Evolutionary conservation across 306 rosid genomes (phyloP), one percentile per base, ranked within the genome.

Genomic region (Dicorynia guianensis): DNA sequence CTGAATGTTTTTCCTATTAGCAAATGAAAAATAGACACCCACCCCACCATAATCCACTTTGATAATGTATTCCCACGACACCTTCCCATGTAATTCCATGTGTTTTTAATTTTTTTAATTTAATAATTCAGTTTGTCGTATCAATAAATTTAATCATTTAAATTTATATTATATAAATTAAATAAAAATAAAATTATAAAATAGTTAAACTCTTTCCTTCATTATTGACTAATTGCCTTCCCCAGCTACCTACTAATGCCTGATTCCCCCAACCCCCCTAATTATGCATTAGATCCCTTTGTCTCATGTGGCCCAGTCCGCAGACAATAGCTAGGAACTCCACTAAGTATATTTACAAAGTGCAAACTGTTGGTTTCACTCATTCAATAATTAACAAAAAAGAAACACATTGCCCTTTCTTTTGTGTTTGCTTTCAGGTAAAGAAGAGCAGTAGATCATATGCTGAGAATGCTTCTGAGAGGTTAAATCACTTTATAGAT

Each of bases 391-490:
- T 6, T 6, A 7, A 8, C 34, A 19, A 34, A 34, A 54, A 4
- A 39, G 13, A 49, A 42, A 49, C 4, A 48, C 17, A 39, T 46
- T 13, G 42, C 13, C 39, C 30, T 49, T 57, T 63, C 43, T 38
- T 1, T 39, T 8, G 18, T 68, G 4, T 11, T 47, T 42, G 20
- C 33, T 80, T 59, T 18, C 88, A 94, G 98, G 85, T 75, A 12
- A 84, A 70, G 76, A 90, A 86, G 59, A 56, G 81, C 11, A 64
- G 80, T 59, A 2, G 71, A 34, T 67, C 77, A 25, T 94, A 90
- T 71, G 61, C 74, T 1, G 79, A 87, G 72, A 91, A 83, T 77
- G 81, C 78, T 43, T 78, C 70, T 12, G 77, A 85, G 86, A 94
- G 95, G 66, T 43, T 88, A n/a, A 50, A 48, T 20, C 82, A 57